phyloP scores from a whole-genome alignment of 768 basidiomycete genomes.

The Xerocomellus chrysenteron region DNA sequence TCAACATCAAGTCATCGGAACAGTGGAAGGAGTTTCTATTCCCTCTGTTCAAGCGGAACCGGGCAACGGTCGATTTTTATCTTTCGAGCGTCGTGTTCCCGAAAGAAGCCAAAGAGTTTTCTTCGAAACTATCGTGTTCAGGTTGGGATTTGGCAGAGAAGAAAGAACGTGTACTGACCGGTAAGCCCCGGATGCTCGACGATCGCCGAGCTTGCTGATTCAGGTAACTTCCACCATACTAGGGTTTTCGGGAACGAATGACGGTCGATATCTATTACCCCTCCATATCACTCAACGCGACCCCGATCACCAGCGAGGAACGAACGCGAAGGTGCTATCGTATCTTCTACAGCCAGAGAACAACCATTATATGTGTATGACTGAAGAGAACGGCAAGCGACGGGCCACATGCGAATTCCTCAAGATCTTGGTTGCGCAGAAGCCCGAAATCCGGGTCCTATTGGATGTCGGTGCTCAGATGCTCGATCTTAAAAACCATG shows the following conservation, averaged over 20 bases:
- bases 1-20: conserved; percentile 32
- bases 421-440: conserved; percentile 32
- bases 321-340: conserved; percentile 43
- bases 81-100: conserved; percentile 39
- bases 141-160: conserved; percentile 39
- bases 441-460: conserved; percentile 44
- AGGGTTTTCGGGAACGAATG: conserved; percentile 43
- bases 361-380: conserved; percentile 16
- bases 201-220: not conserved
- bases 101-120: conserved; percentile 38
- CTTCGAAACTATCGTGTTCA: conserved; percentile 33
- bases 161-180: conserved; percentile 14
- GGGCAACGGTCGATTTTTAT: conserved; percentile 36
- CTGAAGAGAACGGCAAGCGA: conserved; percentile 13
- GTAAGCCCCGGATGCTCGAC: not conserved
- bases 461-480: conserved; percentile 60
- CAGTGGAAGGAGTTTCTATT: conserved; percentile 22
- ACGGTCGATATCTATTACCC: conserved; percentile 39
- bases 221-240: not conserved
- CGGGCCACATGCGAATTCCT: conserved; percentile 23
- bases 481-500: conserved; percentile 46
- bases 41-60: conserved; percentile 28
- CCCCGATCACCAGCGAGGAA: conserved; percentile 33
- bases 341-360: conserved; percentile 31
- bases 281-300: conserved; percentile 33